Evolutionary conservation across 1,284 basidiomycete genomes (phyloP).

Genomic region (Microbotryum violaceum): DNA sequence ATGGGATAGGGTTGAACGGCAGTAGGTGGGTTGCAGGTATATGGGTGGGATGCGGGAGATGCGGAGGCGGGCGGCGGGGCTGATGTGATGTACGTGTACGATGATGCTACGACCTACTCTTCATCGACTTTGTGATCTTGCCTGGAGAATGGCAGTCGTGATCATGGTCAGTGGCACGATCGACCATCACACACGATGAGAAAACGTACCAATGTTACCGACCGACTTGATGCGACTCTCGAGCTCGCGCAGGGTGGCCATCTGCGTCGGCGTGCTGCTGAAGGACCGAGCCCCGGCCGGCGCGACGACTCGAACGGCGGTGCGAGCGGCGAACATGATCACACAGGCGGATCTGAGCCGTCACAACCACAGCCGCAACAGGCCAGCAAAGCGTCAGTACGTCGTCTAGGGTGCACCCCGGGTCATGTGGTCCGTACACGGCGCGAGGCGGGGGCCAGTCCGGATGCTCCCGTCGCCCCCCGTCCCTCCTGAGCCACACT

Average conservation of each 20-base stretch:
- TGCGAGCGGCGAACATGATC: slow-evolving; percentile 29
- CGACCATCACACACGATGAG: not conserved
- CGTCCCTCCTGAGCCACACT: no score
- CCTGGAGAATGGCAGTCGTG: slow-evolving; percentile 2
- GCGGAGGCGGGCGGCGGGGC: not conserved
- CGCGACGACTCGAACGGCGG: slow-evolving; percentile 51
- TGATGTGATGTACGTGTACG: not conserved
- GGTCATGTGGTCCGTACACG: no score
- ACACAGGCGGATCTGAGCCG: not conserved
- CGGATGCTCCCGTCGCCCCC: no score
- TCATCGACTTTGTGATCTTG: slow-evolving; percentile 72
- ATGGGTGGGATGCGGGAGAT: not conserved
- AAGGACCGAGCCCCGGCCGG: slow-evolving; percentile 48
- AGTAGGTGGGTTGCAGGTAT: not conserved
- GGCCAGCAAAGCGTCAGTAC: not conserved
- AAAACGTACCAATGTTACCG: slow-evolving; percentile 51
- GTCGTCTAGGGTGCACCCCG: not conserved
- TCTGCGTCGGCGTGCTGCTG: slow-evolving; percentile 65
- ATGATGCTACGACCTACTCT: slow-evolving; percentile 55
- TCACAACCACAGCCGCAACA: not conserved
- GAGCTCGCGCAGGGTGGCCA: slow-evolving; percentile 95
- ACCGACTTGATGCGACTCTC: slow-evolving; percentile 96
- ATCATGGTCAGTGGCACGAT: not conserved
- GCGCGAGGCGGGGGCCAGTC: no score
- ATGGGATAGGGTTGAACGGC: not conserved